phyloP scores from a whole-genome alignment of 208 protist genomes.

The Endotrypanum monterogeii region DNA sequence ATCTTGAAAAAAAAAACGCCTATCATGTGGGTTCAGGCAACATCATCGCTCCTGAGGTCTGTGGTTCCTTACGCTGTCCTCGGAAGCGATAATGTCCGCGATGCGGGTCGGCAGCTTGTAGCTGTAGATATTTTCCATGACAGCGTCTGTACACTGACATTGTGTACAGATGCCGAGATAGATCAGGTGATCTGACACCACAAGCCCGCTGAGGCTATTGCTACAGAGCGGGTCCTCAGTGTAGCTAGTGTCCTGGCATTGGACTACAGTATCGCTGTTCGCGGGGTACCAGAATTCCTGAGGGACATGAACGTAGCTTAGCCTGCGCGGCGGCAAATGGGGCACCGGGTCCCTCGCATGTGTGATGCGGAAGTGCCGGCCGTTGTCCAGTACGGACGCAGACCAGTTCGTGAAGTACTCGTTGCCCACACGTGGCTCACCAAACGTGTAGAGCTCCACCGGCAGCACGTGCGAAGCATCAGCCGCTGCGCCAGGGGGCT shows the following conservation, averaged over 20 bases:
- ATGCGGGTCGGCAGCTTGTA: slow-evolving; percentile 14
- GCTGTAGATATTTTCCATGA: slow-evolving; percentile 25
- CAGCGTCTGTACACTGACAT: slow-evolving; percentile 36
- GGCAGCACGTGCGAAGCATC: slow-evolving; percentile 13
- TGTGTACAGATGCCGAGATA: slow-evolving; percentile 57
- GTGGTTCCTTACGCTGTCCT: neutral
- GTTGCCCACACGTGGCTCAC: slow-evolving; percentile 72
- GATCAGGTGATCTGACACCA: slow-evolving; percentile 48
- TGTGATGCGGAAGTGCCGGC: slow-evolving; percentile 47
- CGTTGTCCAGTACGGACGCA: slow-evolving; percentile 19
- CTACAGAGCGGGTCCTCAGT: slow-evolving; percentile 59
- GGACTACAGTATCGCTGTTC: slow-evolving; percentile 18
- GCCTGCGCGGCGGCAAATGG: slow-evolving; percentile 47
- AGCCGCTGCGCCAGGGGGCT: neutral
- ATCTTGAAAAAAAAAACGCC: neutral
- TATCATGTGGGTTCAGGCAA: neutral
- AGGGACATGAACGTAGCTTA: slow-evolving; percentile 48
- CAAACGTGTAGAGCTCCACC: slow-evolving; percentile 75
- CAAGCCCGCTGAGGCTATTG: slow-evolving; percentile 34
- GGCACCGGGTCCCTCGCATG: slow-evolving; percentile 58
- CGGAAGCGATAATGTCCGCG: slow-evolving; percentile 8
- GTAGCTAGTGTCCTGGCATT: slow-evolving; percentile 37
- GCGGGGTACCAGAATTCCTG: slow-evolving; percentile 57
- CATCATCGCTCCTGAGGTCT: neutral
- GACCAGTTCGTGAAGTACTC: slow-evolving; percentile 43